These are phyloP conservation scores for Candida dendrica DNA, from an alignment of 805 yeast species.

Conservation along the genomic window DNA sequence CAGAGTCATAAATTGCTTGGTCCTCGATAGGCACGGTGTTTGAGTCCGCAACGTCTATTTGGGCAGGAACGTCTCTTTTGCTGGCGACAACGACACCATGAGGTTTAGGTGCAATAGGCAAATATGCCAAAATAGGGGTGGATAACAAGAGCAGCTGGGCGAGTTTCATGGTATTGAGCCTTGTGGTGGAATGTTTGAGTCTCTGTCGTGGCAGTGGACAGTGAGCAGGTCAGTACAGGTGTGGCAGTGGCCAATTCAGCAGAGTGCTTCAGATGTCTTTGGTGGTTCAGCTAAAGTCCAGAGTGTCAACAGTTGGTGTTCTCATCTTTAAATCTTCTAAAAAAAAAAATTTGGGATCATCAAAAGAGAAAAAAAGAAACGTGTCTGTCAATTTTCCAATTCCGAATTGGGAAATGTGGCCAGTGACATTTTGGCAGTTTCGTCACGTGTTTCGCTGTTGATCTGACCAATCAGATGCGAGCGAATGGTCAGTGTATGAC, in stretches of 20 bases:
- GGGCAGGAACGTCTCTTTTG: conserved; percentile 17
- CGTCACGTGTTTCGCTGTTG: too few relatives aligned
- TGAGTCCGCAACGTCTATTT: conserved; percentile 15
- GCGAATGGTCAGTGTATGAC: too few relatives aligned
- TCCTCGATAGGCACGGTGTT: conserved; percentile 18
- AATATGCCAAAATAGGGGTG: background rate
- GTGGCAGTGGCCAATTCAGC: too few relatives aligned
- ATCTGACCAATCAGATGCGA: too few relatives aligned
- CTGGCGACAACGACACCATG: background rate
- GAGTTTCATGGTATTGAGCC: background rate
- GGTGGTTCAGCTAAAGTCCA: too few relatives aligned
- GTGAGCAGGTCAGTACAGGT: too few relatives aligned
- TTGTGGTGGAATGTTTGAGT: too few relatives aligned
- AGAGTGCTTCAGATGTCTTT: too few relatives aligned
- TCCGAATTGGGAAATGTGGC: background rate
- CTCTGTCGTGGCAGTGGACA: too few relatives aligned
- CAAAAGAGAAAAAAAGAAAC: background rate
- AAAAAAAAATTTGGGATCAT: background rate
- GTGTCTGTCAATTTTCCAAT: background rate
- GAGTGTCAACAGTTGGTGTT: too few relatives aligned
- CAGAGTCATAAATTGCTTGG: background rate
- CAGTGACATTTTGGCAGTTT: too few relatives aligned
- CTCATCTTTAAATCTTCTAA: too few relatives aligned
- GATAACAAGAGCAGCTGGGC: background rate
- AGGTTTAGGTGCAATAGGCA: background rate